Percentiles rank a stretch among this genome's conserved stretches.
These are phyloP conservation scores for Candida stauntonica DNA, from an alignment of 805 yeast genomes.

Conservation along the genomic window DNA sequence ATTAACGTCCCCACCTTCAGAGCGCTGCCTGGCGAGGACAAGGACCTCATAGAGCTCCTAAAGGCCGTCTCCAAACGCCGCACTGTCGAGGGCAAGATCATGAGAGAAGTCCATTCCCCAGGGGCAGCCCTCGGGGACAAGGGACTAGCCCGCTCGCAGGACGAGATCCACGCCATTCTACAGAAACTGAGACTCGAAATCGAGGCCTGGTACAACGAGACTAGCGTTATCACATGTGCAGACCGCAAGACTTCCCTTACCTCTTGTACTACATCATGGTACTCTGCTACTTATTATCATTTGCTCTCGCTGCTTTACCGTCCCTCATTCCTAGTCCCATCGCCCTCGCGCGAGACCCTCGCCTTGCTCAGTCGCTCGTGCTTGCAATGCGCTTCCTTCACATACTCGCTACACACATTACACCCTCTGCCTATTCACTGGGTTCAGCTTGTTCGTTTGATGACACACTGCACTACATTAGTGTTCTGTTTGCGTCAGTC, in stretches of 20 bases:
- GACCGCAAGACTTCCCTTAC: slow-evolving; percentile 12
- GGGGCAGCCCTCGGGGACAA: slow-evolving; percentile 29
- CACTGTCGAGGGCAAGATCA: slow-evolving; percentile 43
- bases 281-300: slow-evolving; percentile 41
- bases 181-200: slow-evolving; percentile 21
- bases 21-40: slow-evolving; percentile 37
- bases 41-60: slow-evolving; percentile 36
- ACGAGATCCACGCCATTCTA: slow-evolving; percentile 5
- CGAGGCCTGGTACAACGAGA: slow-evolving; percentile 33
- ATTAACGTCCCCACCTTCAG: slow-evolving; percentile 42
- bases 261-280: slow-evolving; percentile 28
- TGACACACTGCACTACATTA: slow-evolving; percentile 44
- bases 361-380: slow-evolving; percentile 42
- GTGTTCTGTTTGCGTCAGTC: slow-evolving; percentile 44
- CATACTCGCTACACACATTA: slow-evolving; percentile 41
- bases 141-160: slow-evolving; percentile 3
- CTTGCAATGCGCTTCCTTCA: slow-evolving; percentile 40
- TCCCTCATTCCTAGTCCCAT: slow-evolving; percentile 46
- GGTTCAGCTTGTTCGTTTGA: slow-evolving; percentile 43
- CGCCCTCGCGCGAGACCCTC: slow-evolving; percentile 37
- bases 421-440: slow-evolving; percentile 45
- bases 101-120: slow-evolving; percentile 42
- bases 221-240: slow-evolving; percentile 17
- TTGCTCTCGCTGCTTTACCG: slow-evolving; percentile 42
- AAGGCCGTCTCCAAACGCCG: slow-evolving; percentile 40